These are phyloP conservation scores for Coleophoma eucalyptorum DNA, from an alignment of 2,329 filamentous ascomycete genomes.

Conservation along the genomic window DNA sequence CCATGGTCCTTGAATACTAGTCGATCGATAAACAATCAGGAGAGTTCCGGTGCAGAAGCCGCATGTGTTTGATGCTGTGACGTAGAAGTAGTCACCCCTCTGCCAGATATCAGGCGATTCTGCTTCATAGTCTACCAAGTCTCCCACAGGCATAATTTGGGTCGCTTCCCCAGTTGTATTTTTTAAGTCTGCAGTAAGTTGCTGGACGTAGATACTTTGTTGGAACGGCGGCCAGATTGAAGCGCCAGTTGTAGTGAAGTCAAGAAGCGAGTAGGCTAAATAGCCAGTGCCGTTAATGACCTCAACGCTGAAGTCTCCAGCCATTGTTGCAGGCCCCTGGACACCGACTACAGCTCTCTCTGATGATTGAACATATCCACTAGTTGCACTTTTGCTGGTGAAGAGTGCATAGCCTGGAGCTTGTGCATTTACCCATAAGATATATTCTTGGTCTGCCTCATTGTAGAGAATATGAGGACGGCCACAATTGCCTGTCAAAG, in stretches of 20 bases:
- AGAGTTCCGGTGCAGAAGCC: constrained; percentile 20
- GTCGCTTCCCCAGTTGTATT: constrained; percentile 16
- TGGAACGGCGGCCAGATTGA: constrained; percentile 20
- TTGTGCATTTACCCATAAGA: constrained; percentile 13
- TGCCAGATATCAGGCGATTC: constrained; percentile 21
- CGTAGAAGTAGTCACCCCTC: constrained; percentile 17
- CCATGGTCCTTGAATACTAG: constrained; percentile 14
- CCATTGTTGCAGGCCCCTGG: constrained; percentile 11
- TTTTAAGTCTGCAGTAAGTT: constrained; percentile 13
- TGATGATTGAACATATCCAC: constrained; percentile 5
- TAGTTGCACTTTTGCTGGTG: constrained; percentile 10
- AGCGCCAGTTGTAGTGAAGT: constrained; percentile 16
- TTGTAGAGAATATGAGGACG: constrained; percentile 17
- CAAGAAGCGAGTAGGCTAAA: constrained; percentile 16
- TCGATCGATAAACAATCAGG: constrained; percentile 16
- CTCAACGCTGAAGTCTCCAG: constrained; percentile 16
- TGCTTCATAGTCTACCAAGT: constrained; percentile 17
- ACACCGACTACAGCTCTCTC: constrained; percentile 12
- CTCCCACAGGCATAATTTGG: constrained; percentile 9
- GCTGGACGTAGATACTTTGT: constrained; percentile 17
- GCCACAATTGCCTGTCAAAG: constrained; percentile 12
- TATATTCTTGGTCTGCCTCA: constrained; percentile 8
- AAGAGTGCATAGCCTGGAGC: constrained; percentile 16
- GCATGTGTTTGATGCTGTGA: constrained; percentile 20
- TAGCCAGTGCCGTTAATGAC: constrained; percentile 16